Conservation (phyloP, 139 green algal genomes). For the Volvox africanus region DNA sequence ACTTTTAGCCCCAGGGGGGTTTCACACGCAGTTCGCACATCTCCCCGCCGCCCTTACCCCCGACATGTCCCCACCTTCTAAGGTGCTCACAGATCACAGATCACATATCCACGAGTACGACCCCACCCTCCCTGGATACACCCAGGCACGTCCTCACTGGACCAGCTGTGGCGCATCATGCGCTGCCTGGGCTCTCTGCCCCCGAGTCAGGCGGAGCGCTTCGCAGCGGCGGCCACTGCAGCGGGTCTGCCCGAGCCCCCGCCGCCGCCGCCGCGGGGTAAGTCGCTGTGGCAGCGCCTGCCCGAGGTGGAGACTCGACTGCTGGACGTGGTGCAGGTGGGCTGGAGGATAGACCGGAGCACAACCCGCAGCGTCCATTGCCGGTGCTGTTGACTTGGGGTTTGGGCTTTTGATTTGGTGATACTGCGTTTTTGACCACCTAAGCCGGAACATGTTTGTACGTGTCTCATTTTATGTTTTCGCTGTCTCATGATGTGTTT, state of each 20-base stretch:
- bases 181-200: constrained; percentile 65
- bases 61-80: too few species aligned
- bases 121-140: not conserved
- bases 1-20: too few species aligned
- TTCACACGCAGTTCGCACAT: too few species aligned
- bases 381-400: too few species aligned
- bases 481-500: too few species aligned
- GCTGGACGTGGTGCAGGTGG: constrained; percentile 41
- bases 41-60: too few species aligned
- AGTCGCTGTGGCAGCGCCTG: constrained; percentile 50
- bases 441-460: not conserved
- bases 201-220: constrained; percentile 42
- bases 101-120: too few species aligned
- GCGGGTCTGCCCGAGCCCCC: constrained; percentile 38
- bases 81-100: too few species aligned
- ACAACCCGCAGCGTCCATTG: too few species aligned
- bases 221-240: constrained; percentile 43
- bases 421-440: too few species aligned
- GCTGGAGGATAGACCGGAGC: not conserved
- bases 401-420: too few species aligned
- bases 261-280: constrained; percentile 33
- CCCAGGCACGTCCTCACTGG: constrained; percentile 68
- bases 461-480: too few species aligned
- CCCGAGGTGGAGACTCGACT: constrained; percentile 20
- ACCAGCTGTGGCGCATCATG: constrained; percentile 82